Conservation (phyloP, 73 alveolate species). For the Tetrahymena thermophila region DNA sequence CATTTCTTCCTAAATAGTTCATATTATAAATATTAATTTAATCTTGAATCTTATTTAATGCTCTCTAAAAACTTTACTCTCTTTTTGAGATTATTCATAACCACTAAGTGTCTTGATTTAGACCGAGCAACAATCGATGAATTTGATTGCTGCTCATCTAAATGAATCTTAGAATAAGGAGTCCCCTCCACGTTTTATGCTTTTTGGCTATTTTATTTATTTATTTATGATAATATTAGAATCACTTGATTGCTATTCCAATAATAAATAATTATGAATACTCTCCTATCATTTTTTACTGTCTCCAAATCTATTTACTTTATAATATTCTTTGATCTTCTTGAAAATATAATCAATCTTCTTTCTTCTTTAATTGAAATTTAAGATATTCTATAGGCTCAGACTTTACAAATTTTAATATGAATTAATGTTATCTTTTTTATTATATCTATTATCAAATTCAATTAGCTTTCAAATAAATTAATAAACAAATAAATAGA, state of each 20-base stretch:
- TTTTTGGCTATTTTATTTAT: neutral
- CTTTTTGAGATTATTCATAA: neutral
- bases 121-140: neutral
- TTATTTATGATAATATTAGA: neutral
- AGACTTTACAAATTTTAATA: neutral
- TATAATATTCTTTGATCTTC: neutral
- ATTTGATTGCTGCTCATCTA: neutral
- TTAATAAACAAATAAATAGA: neutral
- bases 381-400: neutral
- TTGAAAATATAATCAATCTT: neutral
- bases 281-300: neutral
- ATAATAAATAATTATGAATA: neutral
- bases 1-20: neutral
- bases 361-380: neutral
- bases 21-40: neutral
- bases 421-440: neutral
- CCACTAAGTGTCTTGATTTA: neutral
- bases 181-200: constrained; percentile 3
- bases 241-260: neutral
- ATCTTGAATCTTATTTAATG: neutral
- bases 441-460: neutral
- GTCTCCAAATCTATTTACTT: neutral
- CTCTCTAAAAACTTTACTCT: neutral
- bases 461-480: neutral
- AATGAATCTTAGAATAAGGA: neutral